Conservation (phyloP, 2,329 filamentous ascomycete genomes). For the Monosporascus sp. region DNA sequence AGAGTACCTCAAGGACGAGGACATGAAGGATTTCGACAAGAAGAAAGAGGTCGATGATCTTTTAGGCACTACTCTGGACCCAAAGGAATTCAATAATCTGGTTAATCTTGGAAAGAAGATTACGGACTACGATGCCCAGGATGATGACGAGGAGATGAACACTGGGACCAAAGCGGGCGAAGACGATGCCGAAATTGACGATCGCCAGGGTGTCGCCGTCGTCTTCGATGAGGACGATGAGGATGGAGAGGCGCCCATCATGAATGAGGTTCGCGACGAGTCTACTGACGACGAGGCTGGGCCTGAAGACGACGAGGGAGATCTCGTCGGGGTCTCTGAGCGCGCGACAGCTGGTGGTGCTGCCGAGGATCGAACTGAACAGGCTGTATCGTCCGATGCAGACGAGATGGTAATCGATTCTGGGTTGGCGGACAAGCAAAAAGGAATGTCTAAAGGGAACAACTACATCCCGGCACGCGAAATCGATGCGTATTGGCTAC, state of each 20-base stretch:
- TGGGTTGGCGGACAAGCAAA: slow-evolving; percentile 43
- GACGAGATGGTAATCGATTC: slow-evolving; percentile 84
- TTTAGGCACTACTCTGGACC: slow-evolving; percentile 71
- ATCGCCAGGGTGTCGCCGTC: slow-evolving; percentile 93
- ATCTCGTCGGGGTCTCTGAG: slow-evolving; percentile 49
- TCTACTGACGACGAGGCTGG: slow-evolving; percentile 76
- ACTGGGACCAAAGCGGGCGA: slow-evolving; percentile 59
- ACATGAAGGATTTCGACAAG: slow-evolving; percentile 95
- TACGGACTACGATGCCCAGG: slow-evolving; percentile 94
- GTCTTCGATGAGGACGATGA: slow-evolving; percentile 92
- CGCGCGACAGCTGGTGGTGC: slow-evolving; percentile 46
- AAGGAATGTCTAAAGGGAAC: slow-evolving; percentile 46
- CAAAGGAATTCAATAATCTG: slow-evolving; percentile 94
- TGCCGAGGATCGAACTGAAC: slow-evolving; percentile 42
- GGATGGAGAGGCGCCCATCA: slow-evolving; percentile 70
- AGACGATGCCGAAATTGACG: slow-evolving; percentile 76
- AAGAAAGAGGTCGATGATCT: slow-evolving; percentile 97
- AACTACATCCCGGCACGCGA: slow-evolving; percentile 74
- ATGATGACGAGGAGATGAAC: slow-evolving; percentile 85
- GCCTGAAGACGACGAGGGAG: slow-evolving; percentile 53
- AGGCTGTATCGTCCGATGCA: slow-evolving; percentile 47
- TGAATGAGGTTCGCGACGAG: slow-evolving; percentile 84
- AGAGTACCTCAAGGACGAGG: slow-evolving; percentile 90
- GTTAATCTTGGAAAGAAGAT: slow-evolving; percentile 98
- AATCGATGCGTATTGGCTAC: slow-evolving; percentile 96